Evolutionary conservation across 164 flowering plant genomes (phyloP), one percentile per base, ranked within the genome.

Genomic region (Chloranthus sessilifolius): DNA sequence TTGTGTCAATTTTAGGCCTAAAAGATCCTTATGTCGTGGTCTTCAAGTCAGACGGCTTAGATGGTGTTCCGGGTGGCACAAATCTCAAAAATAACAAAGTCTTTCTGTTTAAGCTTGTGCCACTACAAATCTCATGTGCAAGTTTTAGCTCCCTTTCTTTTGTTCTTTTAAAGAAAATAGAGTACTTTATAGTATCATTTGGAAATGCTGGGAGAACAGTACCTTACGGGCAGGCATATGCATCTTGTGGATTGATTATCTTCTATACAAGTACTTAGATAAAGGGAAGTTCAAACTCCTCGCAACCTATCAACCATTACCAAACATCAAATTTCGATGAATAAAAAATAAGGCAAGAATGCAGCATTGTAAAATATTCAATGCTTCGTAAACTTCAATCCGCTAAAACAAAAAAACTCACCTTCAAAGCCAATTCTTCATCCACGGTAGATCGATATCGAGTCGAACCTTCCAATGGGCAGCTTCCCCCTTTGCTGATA

Each of bases 351-450:
- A 33, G 37, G 4, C 25, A 53, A 29, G 10, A 7, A 5, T 3
- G 20, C 17, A 1, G 0, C 24, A 12, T 7, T 33, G 7, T 5
- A 23, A 25, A 39, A 52, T 14, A 19, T 31, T 14, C 14, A 30
- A 7, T 9, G 35, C 12, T 9, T 20, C 5, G 21, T 5, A 7
- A 43, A 12, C 7, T 24, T 37, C 15, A 24, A 25, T 1, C 23
- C 35, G 6, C 6, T 7, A 21, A 33, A 29, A 10, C 4, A 36
- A 12, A 22, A 37, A 46, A 35, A 2, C 24, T 65, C 61, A 87
- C 98, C 95, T 81, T 80, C 59, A 89, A 30, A 58, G 83, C 90
- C 68, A 80, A 61, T 40, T 89, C 95, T 69, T 94, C 99, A 47
- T 73, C 68, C 7, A 94, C 68, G 1, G 72, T 75, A 51, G 81